Evolutionary conservation across 805 yeast genomes (phyloP), one percentile per base, ranked within the genome.

Genomic region (Kuraishia borneana): DNA sequence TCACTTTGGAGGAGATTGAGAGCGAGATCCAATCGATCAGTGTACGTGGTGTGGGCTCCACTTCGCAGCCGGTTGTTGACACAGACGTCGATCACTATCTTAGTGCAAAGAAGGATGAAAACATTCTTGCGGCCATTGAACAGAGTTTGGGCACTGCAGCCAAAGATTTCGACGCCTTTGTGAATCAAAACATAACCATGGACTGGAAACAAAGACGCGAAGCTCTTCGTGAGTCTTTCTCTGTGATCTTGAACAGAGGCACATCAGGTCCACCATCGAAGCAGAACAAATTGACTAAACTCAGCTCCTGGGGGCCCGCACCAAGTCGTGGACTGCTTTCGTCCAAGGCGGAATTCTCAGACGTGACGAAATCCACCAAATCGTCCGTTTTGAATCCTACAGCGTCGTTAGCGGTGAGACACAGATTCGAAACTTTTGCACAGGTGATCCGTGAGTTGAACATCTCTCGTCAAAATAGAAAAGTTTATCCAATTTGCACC

Each of bases 161-260:
- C 3, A 68, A 68, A 36, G 96, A 87, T 49, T 92, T 89, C 56
- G 96, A 88, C 52, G 58, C 55, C 30, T 83, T 76, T 51, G 76
- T 89, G 39, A 76, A 68, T 44, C 73, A 76, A 40, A 83, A 79
- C 45, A 65, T 92, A 18, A 62, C 80, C 3, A 65, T 82, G 32
- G 95, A 88, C 53, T 92, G 97, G 96, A 74, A 74, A 37, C 72
- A 72, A 32, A 73, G 84, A 42, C 78, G 84, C 46, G 74, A 75
- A 40, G 82, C 78, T 45, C 68, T 89, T 31, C 72, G 83, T 49
- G 78, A 74, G 42, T 71, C 78, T 16, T 72, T 85, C 43, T 89
- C 94, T 1, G 63, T 73, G 16, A 56, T 69, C 12, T 43, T 65
- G 31, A 60, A 58, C 32, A 54, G 53, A 27, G 47, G 21, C 8